These are phyloP conservation scores for Cystobasidium ongulense DNA, from an alignment of 768 basidiomycete genomes.

Conservation along the genomic window DNA sequence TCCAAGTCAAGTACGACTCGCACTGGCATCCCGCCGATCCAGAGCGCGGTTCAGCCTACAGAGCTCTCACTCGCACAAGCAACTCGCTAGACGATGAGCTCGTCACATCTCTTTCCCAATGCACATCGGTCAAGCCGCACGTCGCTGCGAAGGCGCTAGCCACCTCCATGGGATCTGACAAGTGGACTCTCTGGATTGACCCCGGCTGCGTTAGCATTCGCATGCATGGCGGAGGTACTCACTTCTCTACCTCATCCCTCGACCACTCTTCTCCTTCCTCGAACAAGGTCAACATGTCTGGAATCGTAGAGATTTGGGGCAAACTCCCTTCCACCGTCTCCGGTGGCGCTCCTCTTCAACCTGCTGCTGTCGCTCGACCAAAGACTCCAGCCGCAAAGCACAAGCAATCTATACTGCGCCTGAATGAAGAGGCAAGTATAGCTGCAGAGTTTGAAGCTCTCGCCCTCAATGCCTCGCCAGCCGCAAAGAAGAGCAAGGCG, in stretches of 20 bases:
- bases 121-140: not conserved
- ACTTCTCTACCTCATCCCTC: not conserved
- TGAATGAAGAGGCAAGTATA: not conserved
- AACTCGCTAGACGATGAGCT: not conserved
- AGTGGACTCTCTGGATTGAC: constrained; percentile 43
- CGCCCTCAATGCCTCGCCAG: constrained; percentile 15
- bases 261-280: not conserved
- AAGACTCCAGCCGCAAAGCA: not conserved
- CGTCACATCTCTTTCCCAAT: not conserved
- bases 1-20: constrained; percentile 32
- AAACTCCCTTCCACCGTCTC: constrained; percentile 32
- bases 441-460: constrained; percentile 16
- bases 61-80: constrained; percentile 30
- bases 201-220: constrained; percentile 41
- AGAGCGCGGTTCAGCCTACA: constrained; percentile 40
- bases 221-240: constrained; percentile 34
- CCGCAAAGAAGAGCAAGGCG: constrained; percentile 22
- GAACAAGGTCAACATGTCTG: constrained; percentile 22
- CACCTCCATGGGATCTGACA: constrained; percentile 1
- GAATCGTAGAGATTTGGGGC: constrained; percentile 40
- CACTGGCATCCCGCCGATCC: constrained; percentile 41
- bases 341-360: not conserved
- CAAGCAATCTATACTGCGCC: not conserved
- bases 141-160: not conserved
- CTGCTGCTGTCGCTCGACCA: constrained; percentile 5